These are phyloP conservation scores for Penstemon eatonii DNA, from an alignment of 257 asterid genomes.

Conservation along the genomic window DNA sequence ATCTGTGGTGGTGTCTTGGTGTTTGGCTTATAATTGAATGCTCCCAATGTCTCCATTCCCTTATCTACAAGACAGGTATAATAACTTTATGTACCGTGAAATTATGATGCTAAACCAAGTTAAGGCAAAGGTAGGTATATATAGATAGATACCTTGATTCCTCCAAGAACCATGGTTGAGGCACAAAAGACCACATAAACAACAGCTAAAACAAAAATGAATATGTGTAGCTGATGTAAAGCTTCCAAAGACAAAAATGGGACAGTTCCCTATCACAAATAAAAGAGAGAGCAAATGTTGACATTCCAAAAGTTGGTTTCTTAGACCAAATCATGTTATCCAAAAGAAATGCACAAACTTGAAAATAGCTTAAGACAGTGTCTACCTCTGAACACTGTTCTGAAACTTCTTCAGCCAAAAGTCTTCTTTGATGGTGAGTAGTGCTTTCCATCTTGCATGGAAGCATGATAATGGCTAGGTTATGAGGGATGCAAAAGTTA, in stretches of 20 bases:
- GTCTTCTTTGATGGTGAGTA: constrained; percentile 37
- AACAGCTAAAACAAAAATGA: constrained; percentile 81
- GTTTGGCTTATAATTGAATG: constrained; percentile 41
- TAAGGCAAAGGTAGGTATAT: not conserved
- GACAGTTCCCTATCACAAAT: constrained; percentile 49
- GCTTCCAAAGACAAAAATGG: constrained; percentile 78
- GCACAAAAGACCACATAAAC: constrained; percentile 77
- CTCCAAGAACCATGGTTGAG: constrained; percentile 72
- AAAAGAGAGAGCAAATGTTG: not conserved
- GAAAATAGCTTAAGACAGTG: not conserved
- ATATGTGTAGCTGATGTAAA: constrained; percentile 83
- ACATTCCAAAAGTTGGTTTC: not conserved
- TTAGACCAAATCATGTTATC: no score
- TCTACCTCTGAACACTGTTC: constrained; percentile 49
- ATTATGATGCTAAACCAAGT: not conserved
- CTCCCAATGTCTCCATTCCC: constrained; percentile 85
- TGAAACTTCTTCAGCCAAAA: constrained; percentile 38
- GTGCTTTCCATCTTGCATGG: constrained; percentile 53
- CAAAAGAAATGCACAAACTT: no score
- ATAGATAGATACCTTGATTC: constrained; percentile 48
- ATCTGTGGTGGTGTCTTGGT: constrained; percentile 33
- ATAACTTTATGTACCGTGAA: not conserved
- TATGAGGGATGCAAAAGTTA: constrained; percentile 54
- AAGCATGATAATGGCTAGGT: constrained; percentile 61
- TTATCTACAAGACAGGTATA: constrained; percentile 43